These are phyloP conservation scores for Podospora sp. DNA, from an alignment of 495 filamentous ascomycete genomes.

Conservation along the genomic window DNA sequence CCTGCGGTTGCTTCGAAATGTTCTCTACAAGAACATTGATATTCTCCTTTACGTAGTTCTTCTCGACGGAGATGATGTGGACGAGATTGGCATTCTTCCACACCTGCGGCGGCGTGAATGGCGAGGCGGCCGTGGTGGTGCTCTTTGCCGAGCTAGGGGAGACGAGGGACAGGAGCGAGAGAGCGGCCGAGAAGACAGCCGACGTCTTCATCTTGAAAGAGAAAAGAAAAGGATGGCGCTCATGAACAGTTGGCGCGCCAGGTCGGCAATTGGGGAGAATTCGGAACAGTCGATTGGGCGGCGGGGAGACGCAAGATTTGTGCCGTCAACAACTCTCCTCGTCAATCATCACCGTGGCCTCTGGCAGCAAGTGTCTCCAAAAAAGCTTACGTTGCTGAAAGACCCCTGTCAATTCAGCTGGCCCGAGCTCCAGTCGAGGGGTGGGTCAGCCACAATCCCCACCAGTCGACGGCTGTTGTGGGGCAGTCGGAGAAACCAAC, in stretches of 20 bases:
- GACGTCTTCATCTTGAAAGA: slow-evolving; percentile 57
- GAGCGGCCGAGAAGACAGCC: slow-evolving; percentile 51
- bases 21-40: slow-evolving; percentile 96
- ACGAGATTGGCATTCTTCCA: slow-evolving; percentile 92
- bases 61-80: slow-evolving; percentile 88
- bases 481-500: slow-evolving; percentile 7
- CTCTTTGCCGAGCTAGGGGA: slow-evolving; percentile 41
- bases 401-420: slow-evolving; percentile 25
- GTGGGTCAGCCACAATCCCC: not conserved
- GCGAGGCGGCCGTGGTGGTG: slow-evolving; percentile 39
- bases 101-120: slow-evolving; percentile 82
- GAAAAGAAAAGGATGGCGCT: slow-evolving; percentile 34
- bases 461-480: not conserved
- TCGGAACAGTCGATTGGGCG: slow-evolving; percentile 9
- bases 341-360: slow-evolving; percentile 38
- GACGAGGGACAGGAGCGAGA: slow-evolving; percentile 50
- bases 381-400: slow-evolving; percentile 47
- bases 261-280: slow-evolving; percentile 23
- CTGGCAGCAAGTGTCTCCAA: slow-evolving; percentile 34
- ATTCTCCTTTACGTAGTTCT: slow-evolving; percentile 82
- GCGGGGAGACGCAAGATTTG: slow-evolving; percentile 2
- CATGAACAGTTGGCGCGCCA: slow-evolving; percentile 37
- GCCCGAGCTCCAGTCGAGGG: not conserved
- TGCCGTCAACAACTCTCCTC: slow-evolving; percentile 20
- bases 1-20: slow-evolving; percentile 68